A percentile compares a stretch with the other conserved stretches of the same genome.
Evolutionary conservation across 495 filamentous ascomycete species (phyloP).

Genomic region (Trichoderma asperelloides): DNA sequence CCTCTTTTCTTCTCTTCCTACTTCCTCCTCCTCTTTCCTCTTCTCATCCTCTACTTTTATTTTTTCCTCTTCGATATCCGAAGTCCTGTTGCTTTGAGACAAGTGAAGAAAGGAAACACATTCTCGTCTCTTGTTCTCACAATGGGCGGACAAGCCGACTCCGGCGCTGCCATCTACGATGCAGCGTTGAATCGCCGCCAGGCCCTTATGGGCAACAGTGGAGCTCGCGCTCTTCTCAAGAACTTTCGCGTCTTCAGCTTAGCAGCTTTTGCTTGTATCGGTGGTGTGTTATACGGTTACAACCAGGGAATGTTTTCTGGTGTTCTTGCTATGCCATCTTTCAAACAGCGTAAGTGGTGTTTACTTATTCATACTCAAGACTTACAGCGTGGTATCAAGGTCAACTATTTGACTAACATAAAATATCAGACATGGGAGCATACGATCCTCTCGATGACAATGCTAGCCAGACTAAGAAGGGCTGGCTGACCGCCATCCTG

Average conservation of each 20-base stretch:
- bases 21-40: background rate
- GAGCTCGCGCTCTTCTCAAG: constrained; percentile 55
- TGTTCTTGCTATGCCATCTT: constrained; percentile 53
- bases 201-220: constrained; percentile 53
- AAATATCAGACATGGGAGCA: background rate
- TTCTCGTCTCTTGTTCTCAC: background rate
- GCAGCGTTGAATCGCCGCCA: constrained; percentile 57
- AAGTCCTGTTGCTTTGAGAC: background rate
- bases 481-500: constrained; percentile 73
- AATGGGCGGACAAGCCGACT: constrained; percentile 22
- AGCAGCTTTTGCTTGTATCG: constrained; percentile 68
- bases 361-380: too few species aligned
- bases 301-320: constrained; percentile 78
- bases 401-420: background rate
- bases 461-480: constrained; percentile 56
- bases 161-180: constrained; percentile 42
- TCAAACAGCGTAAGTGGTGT: constrained; percentile 34
- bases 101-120: background rate
- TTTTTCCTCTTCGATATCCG: background rate
- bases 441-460: constrained; percentile 32
- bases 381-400: background rate
- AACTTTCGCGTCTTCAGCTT: constrained; percentile 65
- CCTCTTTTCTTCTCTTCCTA: background rate
- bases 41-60: background rate
- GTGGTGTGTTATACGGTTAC: constrained; percentile 58